Evolutionary conservation across 73 alveolate species (phyloP).

Genomic region (Paramecium biaurelia): DNA sequence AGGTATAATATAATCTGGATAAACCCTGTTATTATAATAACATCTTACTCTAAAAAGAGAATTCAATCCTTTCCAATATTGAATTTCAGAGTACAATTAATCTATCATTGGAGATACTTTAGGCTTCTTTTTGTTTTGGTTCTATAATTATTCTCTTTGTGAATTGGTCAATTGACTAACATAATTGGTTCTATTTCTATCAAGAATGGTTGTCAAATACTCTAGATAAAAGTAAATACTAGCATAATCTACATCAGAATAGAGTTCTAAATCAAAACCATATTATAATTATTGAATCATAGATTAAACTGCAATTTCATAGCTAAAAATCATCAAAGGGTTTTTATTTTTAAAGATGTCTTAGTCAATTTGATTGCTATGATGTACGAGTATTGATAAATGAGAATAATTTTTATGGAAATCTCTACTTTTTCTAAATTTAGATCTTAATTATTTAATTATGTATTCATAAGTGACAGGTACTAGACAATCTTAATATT

Average conservation of each 20-base stretch:
- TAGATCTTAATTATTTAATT: neutral
- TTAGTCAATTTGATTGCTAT: neutral
- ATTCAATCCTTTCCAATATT: slow-evolving; percentile 7
- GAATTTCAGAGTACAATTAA: neutral
- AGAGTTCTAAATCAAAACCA: slow-evolving; percentile 40
- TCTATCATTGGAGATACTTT: neutral
- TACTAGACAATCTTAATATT: slow-evolving; percentile 5
- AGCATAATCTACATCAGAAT: slow-evolving; percentile 38
- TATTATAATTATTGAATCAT: slow-evolving; percentile 16
- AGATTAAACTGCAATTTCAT: slow-evolving; percentile 10
- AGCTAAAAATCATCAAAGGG: neutral
- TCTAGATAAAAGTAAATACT: neutral
- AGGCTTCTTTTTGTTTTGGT: neutral
- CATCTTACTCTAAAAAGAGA: neutral
- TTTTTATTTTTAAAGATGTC: neutral
- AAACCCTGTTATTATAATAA: neutral
- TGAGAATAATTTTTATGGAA: neutral
- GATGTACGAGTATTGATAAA: slow-evolving; percentile 23
- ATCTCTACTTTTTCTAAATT: slow-evolving; percentile 25
- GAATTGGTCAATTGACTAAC: neutral
- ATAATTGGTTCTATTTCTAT: slow-evolving; percentile 13
- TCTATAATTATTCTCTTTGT: neutral
- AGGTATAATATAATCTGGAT: neutral
- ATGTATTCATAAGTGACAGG: slow-evolving; percentile 38
- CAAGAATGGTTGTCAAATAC: neutral